Evolutionary conservation across 352 stramenopile genomes (phyloP).

Genomic region (Phytophthora meadii): DNA sequence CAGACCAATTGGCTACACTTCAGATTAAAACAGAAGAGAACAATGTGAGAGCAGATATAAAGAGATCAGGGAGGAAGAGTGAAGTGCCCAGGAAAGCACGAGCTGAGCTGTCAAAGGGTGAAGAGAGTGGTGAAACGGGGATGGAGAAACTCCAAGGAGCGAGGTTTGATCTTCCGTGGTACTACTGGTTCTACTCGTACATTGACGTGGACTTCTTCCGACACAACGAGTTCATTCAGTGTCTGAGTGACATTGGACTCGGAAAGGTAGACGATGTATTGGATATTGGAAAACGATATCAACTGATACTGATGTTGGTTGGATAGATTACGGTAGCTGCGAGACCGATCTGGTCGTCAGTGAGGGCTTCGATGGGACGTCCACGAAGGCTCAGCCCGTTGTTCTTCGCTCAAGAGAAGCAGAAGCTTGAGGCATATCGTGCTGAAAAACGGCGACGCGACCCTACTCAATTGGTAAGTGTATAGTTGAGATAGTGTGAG

Average conservation of each 20-base stretch:
- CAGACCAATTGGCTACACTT: conserved; percentile 42
- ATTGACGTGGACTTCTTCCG: conserved; percentile 72
- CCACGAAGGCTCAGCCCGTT: conserved; percentile 68
- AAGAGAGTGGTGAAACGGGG: conserved; percentile 5
- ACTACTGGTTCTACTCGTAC: conserved; percentile 76
- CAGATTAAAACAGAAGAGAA: conserved; percentile 27
- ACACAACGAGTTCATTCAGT: conserved; percentile 84
- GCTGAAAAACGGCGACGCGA: conserved; percentile 42
- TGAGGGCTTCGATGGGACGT: conserved; percentile 77
- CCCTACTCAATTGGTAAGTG: conserved; percentile 19
- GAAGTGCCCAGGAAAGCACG: conserved; percentile 1
- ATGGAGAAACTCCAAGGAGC: conserved; percentile 21
- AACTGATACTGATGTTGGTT: conserved; percentile 1
- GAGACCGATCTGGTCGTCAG: conserved; percentile 76
- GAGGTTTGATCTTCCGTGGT: conserved; percentile 69
- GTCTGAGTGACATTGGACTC: conserved; percentile 69
- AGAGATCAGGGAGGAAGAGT: conserved; percentile 19
- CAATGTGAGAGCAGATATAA: neutral
- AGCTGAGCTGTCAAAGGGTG: conserved; percentile 23
- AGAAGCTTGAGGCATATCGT: conserved; percentile 72
- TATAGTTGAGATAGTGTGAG: neutral
- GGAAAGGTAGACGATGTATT: conserved; percentile 45
- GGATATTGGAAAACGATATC: neutral
- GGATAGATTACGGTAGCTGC: conserved; percentile 56
- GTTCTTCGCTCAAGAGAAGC: conserved; percentile 74